These are phyloP conservation scores for Wickerhamomyces alni DNA, from an alignment of 805 yeast species.

Conservation along the genomic window DNA sequence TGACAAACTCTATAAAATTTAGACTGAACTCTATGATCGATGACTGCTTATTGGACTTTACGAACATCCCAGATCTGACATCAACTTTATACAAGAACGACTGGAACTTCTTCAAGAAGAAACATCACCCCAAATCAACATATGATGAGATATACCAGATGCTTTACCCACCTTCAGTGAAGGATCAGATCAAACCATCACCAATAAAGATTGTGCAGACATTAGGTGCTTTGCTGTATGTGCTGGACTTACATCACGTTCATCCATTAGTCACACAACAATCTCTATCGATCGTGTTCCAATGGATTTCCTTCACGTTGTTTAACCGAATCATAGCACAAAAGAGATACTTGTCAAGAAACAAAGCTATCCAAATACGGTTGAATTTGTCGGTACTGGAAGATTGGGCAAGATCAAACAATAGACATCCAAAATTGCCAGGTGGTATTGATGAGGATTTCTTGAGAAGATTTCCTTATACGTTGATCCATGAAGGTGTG, in stretches of 20 bases:
- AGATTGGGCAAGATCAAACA: conserved; percentile 73
- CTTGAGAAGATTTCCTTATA: conserved; percentile 33
- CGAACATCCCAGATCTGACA: conserved; percentile 77
- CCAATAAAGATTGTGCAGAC: conserved; percentile 83
- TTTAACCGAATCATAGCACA: conserved; percentile 69
- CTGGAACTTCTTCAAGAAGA: conserved; percentile 52
- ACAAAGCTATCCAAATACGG: conserved; percentile 84
- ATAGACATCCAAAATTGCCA: conserved; percentile 25
- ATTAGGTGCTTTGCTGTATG: conserved; percentile 82
- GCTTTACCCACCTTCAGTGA: conserved; percentile 79
- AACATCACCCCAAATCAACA: conserved; percentile 35
- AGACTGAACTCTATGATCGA: conserved; percentile 53
- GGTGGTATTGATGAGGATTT: conserved; percentile 29
- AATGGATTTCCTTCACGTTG: conserved; percentile 66
- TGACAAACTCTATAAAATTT: conserved; percentile 59
- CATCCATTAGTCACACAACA: conserved; percentile 76
- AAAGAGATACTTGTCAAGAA: conserved; percentile 68
- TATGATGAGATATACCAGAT: conserved; percentile 71
- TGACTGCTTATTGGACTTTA: conserved; percentile 65
- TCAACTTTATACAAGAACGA: conserved; percentile 71
- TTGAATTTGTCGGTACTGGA: conserved; percentile 81
- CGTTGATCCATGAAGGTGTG: conserved; percentile 25
- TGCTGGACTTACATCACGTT: conserved; percentile 73
- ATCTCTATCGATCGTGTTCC: conserved; percentile 68
- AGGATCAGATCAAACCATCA: conserved; percentile 79